Percentiles rank a stretch among this genome's conserved stretches.
phyloP scores from a whole-genome alignment of 1,284 basidiomycete species.

The Sanghuangporus weigelae region DNA sequence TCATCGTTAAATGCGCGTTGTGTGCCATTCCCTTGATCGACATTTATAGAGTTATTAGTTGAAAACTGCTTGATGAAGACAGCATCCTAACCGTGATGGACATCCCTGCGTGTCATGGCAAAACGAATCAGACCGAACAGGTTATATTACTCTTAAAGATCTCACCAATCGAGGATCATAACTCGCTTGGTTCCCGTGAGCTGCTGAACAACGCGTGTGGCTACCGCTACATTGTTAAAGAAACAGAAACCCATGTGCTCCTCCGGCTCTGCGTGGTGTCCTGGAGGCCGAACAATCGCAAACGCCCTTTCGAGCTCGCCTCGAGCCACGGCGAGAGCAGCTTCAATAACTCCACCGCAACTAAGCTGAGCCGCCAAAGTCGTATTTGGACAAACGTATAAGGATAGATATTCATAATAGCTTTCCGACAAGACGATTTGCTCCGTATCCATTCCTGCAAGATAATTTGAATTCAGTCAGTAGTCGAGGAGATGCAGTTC shows the following conservation, averaged over 20 bases:
- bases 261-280: constrained; percentile 97
- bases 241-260: constrained; percentile 99
- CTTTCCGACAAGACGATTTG: constrained; percentile 66
- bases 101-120: constrained; percentile 63
- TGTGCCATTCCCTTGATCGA: constrained; percentile 81
- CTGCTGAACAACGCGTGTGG: constrained; percentile 75
- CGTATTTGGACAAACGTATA: constrained; percentile 88
- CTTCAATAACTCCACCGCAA: constrained; percentile 93
- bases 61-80: constrained; percentile 1
- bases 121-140: constrained; percentile 12
- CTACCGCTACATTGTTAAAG: constrained; percentile 98
- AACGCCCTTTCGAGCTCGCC: constrained; percentile 83
- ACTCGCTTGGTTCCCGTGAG: constrained; percentile 70
- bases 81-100: constrained; percentile 78
- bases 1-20: constrained; percentile 94
- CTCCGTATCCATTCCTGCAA: constrained; percentile 65
- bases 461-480: neutral
- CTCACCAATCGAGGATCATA: constrained; percentile 93
- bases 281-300: constrained; percentile 95
- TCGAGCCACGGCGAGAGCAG: constrained; percentile 81
- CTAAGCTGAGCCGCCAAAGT: constrained; percentile 83
- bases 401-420: constrained; percentile 85
- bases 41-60: neutral
- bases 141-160: constrained; percentile 16
- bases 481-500: too few relatives aligned